Conservation (phyloP, 768 basidiomycete genomes). For the Mycena latifolia region DNA sequence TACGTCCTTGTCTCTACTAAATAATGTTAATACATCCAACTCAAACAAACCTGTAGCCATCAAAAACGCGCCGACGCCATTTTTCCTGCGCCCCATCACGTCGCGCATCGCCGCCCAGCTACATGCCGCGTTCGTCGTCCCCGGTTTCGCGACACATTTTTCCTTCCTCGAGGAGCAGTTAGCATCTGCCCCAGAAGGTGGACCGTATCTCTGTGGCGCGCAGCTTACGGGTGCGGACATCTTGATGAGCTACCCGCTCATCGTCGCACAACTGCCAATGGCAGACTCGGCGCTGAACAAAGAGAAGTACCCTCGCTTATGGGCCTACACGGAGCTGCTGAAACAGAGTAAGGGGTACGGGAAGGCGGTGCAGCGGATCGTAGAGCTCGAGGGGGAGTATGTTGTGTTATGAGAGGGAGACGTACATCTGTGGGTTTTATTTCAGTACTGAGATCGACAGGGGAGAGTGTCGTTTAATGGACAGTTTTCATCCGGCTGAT, state of each 20-base stretch:
- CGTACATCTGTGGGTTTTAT: no score
- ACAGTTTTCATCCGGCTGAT: no score
- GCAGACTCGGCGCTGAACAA: conserved; percentile 13
- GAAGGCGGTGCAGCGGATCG: conserved; percentile 8
- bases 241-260: conserved; percentile 17
- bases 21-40: no score
- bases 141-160: neutral
- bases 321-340: conserved; percentile 22
- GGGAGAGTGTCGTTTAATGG: no score
- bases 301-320: conserved; percentile 9
- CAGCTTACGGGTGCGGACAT: conserved; percentile 21
- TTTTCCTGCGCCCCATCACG: conserved; percentile 21
- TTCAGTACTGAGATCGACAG: no score
- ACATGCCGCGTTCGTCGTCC: neutral
- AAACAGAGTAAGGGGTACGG: conserved; percentile 10
- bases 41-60: conserved; percentile 4
- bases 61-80: neutral
- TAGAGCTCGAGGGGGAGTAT: conserved; percentile 21
- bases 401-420: no score
- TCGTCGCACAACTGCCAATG: neutral
- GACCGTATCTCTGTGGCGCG: conserved; percentile 25
- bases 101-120: conserved; percentile 12
- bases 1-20: neutral
- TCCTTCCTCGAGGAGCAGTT: conserved; percentile 19
- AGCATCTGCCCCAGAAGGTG: conserved; percentile 17